Evolutionary conservation across 2,329 filamentous ascomycete species (phyloP).

Genomic region (Proliferodiscus dingleyae): DNA sequence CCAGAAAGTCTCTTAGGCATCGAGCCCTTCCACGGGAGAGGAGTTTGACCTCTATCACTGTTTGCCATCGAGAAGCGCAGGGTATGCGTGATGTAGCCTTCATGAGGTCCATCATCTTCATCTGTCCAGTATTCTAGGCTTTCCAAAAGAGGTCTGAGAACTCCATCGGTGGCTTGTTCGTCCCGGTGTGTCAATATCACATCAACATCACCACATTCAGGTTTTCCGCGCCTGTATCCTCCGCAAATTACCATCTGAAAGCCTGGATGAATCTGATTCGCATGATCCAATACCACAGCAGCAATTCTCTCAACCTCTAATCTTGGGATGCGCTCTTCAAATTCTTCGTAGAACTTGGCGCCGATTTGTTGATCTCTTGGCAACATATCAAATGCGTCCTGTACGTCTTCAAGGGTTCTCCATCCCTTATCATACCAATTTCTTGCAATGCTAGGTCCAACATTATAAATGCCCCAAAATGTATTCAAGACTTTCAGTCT

Average conservation of each 20-base stretch:
- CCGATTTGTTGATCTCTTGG: conserved; percentile 87
- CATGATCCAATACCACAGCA: conserved; percentile 58
- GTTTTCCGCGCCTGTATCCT: conserved; percentile 63
- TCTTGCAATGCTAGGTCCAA: conserved; percentile 73
- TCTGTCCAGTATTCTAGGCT: conserved; percentile 56
- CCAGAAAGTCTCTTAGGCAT: conserved; percentile 19
- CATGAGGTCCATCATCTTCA: not conserved
- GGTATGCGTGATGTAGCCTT: conserved; percentile 73
- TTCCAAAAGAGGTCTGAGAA: conserved; percentile 67
- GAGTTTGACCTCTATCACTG: conserved; percentile 65
- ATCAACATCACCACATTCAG: conserved; percentile 73
- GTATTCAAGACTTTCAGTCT: conserved; percentile 58
- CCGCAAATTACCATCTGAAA: conserved; percentile 60
- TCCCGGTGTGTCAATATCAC: conserved; percentile 77
- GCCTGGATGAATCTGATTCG: conserved; percentile 53
- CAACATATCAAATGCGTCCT: conserved; percentile 72
- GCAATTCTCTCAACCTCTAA: conserved; percentile 69
- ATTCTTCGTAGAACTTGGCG: conserved; percentile 88
- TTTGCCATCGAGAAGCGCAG: conserved; percentile 65
- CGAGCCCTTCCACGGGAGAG: conserved; percentile 50
- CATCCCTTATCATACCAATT: conserved; percentile 70
- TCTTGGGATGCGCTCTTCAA: conserved; percentile 66
- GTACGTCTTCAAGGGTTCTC: conserved; percentile 79
- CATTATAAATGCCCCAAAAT: conserved; percentile 91
- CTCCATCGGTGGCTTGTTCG: conserved; percentile 58